These are phyloP conservation scores for Aureobasidium subglaciale DNA, from an alignment of 2,329 filamentous ascomycete species.

Conservation along the genomic window DNA sequence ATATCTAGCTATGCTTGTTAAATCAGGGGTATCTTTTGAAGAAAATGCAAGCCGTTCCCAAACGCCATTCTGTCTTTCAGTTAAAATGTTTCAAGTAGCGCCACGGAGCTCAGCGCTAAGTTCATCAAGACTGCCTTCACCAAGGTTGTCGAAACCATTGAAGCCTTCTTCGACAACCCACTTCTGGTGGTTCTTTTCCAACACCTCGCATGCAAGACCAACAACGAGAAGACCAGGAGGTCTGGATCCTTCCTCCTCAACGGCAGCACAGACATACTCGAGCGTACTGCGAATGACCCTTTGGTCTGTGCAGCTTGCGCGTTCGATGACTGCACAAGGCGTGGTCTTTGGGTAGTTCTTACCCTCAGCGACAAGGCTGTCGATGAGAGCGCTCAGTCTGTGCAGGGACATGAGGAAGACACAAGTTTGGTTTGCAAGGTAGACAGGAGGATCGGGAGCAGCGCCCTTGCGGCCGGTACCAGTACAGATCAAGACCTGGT, in stretches of 20 bases:
- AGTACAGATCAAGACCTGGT: slow-evolving; percentile 93
- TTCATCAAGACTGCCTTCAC: slow-evolving; percentile 25
- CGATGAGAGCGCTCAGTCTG: slow-evolving; percentile 66
- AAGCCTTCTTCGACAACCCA: slow-evolving; percentile 91
- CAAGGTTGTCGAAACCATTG: slow-evolving; percentile 54
- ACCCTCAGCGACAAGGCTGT: slow-evolving; percentile 53
- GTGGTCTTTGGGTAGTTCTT: slow-evolving; percentile 64
- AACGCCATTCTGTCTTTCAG: neutral
- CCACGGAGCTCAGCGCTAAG: slow-evolving; percentile 21
- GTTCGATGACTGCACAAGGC: slow-evolving; percentile 86
- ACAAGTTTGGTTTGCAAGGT: slow-evolving; percentile 68
- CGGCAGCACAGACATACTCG: slow-evolving; percentile 67
- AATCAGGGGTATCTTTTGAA: slow-evolving; percentile 3
- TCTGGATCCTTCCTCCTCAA: slow-evolving; percentile 81
- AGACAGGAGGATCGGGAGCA: slow-evolving; percentile 73
- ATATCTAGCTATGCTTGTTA: neutral
- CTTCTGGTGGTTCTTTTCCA: slow-evolving; percentile 56
- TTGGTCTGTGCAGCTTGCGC: slow-evolving; percentile 91
- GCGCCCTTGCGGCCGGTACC: slow-evolving; percentile 89
- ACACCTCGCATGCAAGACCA: slow-evolving; percentile 72
- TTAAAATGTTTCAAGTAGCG: neutral
- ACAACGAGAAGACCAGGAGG: slow-evolving; percentile 86
- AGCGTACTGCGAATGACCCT: slow-evolving; percentile 84
- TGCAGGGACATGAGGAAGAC: slow-evolving; percentile 96
- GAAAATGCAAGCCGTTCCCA: neutral